phyloP scores from a whole-genome alignment of 2,329 filamentous ascomycete genomes.

The Ophiocordyceps robertsii region DNA sequence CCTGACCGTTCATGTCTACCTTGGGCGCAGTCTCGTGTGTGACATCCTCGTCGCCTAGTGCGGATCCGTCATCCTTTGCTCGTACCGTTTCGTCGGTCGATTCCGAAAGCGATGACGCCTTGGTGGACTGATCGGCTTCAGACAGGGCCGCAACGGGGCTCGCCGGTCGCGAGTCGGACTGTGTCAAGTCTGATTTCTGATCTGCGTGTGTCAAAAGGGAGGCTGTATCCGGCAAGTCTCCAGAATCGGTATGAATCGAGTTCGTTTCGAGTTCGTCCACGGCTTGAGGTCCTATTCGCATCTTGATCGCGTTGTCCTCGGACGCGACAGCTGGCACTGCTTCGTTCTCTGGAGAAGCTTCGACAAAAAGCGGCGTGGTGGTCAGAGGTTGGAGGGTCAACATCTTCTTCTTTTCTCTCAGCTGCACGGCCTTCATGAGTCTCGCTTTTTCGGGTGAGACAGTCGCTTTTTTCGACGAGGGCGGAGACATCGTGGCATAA shows the following conservation, averaged over 20 bases:
- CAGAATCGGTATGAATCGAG: not conserved
- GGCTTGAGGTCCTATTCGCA: conserved; percentile 9
- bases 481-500: conserved; percentile 22
- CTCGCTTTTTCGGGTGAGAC: conserved; percentile 84
- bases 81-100: conserved; percentile 46
- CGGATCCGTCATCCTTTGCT: conserved; percentile 15
- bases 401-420: conserved; percentile 67
- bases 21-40: not conserved
- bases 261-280: conserved; percentile 13
- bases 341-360: conserved; percentile 4
- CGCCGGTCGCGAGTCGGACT: conserved; percentile 42
- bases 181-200: conserved; percentile 30
- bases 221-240: not conserved
- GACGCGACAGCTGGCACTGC: conserved; percentile 3
- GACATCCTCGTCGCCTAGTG: conserved; percentile 3
- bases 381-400: conserved; percentile 1
- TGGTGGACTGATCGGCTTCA: conserved; percentile 45
- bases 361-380: conserved; percentile 1
- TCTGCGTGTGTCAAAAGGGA: conserved; percentile 32
- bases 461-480: conserved; percentile 29
- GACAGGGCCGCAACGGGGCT: conserved; percentile 40
- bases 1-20: not conserved
- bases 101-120: conserved; percentile 50
- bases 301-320: conserved; percentile 11
- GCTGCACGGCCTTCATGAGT: conserved; percentile 85